Percentiles rank a stretch among this genome's conserved stretches.
These are phyloP conservation scores for Microcos paniculata DNA, from an alignment of 345 rosid species.

Conservation along the genomic window DNA sequence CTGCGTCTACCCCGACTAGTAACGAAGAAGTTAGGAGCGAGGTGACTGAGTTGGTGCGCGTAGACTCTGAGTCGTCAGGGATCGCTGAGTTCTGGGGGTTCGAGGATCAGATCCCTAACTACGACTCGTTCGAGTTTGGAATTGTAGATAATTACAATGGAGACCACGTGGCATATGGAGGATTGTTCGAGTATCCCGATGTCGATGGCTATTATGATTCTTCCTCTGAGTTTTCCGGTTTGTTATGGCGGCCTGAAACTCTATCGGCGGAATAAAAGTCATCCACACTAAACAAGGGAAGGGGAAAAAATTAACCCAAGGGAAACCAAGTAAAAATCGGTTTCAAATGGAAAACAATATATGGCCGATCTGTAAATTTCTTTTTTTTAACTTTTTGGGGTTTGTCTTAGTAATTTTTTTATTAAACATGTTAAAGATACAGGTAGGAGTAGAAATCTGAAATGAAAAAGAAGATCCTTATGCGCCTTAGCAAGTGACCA, in stretches of 20 bases:
- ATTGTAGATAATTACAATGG: constrained; percentile 26
- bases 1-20: constrained; percentile 18
- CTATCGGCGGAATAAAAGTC: constrained; percentile 38
- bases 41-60: constrained; percentile 27
- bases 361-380: constrained; percentile 21
- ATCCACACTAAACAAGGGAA: background rate
- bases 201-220: constrained; percentile 40
- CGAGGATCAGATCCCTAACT: constrained; percentile 40
- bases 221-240: constrained; percentile 42
- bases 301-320: background rate
- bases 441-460: background rate
- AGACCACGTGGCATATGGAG: constrained; percentile 50
- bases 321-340: background rate
- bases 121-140: constrained; percentile 49
- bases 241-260: constrained; percentile 59
- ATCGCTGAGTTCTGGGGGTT: constrained; percentile 43
- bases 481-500: background rate
- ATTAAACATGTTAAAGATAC: background rate
- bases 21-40: constrained; percentile 31
- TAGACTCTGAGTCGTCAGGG: constrained; percentile 31
- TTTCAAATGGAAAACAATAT: background rate
- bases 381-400: background rate
- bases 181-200: constrained; percentile 52
- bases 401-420: background rate
- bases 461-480: background rate